Evolutionary conservation across 23 red algal genomes (phyloP), one percentile per base, ranked within the genome.

Genomic region (Gracilaria caudata): DNA sequence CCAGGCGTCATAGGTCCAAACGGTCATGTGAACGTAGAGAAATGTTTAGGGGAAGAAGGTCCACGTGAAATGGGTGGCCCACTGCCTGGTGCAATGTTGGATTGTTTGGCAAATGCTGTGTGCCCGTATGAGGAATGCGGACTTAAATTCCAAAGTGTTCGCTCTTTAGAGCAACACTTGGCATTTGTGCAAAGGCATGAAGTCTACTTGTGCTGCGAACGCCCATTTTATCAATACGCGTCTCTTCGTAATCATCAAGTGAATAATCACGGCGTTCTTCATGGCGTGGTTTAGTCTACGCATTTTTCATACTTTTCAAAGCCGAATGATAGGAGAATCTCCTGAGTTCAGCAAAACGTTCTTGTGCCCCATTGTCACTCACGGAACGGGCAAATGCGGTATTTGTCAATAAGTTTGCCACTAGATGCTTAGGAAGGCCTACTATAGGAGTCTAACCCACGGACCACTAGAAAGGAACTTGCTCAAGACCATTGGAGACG

Each of bases 161-260:
- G 53, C 25, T 20, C 46, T 36, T 63, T 81, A 28, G 78, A 81
- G 20, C 78, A 81, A 32, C 78, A 81, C 64, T 32, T 81, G 0
- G 78, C 49, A 23, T 81, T 63, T 39, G 78, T 81, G 4, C 78
- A 81, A 25, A 57, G 78, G 20, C 78, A 81, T 81, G 51, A 81
- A 41, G 78, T 81, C 1, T 30, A 41, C 24, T 30, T 81, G 53
- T 81, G 78, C 33, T 81, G 78, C 14, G 54, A 39, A 41, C 51
- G 78, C 19, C 78, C 78, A 1, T 81, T 81, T 30, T 81, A 81
- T 24, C 19, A 21, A 2, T 71, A 41, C 33, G 65, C 65, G 4
- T 71, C 65, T 41, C 32, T 71, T 36, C 32, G 19, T 9, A 71
- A 71, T 39, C 65, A 71, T 71, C 32, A 39, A 71, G 14, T 21